These are phyloP conservation scores for Suillus brevipes DNA, from an alignment of 768 basidiomycete species.

Conservation along the genomic window DNA sequence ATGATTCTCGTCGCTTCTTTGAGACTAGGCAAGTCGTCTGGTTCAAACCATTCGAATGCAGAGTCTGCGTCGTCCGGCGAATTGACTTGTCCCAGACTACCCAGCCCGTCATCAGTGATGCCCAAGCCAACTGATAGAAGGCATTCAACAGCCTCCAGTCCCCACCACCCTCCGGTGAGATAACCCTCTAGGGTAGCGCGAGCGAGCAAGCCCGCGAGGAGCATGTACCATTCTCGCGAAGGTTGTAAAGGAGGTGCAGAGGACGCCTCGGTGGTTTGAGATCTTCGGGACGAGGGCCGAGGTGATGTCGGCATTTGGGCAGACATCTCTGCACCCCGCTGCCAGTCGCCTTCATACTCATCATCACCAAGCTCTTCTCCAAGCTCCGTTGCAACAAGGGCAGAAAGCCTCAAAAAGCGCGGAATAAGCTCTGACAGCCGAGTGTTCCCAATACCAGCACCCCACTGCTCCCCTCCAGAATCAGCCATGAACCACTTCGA, in stretches of 20 bases:
- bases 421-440: conserved; percentile 66
- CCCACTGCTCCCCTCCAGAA: conserved; percentile 21
- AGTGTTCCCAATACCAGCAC: conserved; percentile 55
- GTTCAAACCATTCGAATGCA: conserved; percentile 62
- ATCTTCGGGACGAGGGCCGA: conserved; percentile 18
- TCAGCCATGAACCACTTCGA: conserved; percentile 29
- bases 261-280: conserved; percentile 39
- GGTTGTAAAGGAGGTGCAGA: conserved; percentile 63
- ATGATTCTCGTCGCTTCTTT: conserved; percentile 65
- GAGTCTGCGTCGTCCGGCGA: conserved; percentile 34
- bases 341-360: conserved; percentile 40
- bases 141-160: conserved; percentile 66
- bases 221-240: conserved; percentile 78
- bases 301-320: conserved; percentile 17
- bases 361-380: conserved; percentile 68
- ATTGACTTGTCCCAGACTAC: conserved; percentile 20
- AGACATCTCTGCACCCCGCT: conserved; percentile 20
- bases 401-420: conserved; percentile 75
- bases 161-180: conserved; percentile 78
- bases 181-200: conserved; percentile 87
- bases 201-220: conserved; percentile 74
- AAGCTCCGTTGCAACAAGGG: conserved; percentile 75
- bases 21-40: conserved; percentile 73
- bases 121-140: conserved; percentile 73
- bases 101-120: conserved; percentile 28